Evolutionary conservation across 441 rosid genomes (phyloP), one percentile per base, ranked within the genome.

Genomic region (Erodium texanum): DNA sequence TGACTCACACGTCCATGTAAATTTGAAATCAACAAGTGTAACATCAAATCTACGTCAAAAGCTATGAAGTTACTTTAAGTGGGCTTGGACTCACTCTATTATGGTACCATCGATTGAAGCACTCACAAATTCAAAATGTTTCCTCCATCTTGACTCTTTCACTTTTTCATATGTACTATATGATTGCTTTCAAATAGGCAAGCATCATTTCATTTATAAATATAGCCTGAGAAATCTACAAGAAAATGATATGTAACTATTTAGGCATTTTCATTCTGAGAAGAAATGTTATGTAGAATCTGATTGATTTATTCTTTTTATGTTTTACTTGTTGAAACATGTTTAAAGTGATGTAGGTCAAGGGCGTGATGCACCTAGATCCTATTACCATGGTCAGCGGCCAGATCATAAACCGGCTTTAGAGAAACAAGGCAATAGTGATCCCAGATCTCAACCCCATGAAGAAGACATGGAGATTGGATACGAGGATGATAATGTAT

Each of bases 311-410:
- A 34, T 52, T 18, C 5, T 52, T 18, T 52, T 52, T 19, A 18
- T 2, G 4, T 18, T 12, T 11, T 65, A 34, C 50, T 34, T 65
- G 23, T 18, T 36, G 19, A 18, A 34, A 65, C 67, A 36, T 34
- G 52, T 16, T 11, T 64, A 5, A 66, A 34, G 68, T 77, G 71
- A 71, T 82, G 67, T 71, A 91, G 97, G 90, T 79, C 93, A 85
- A 82, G 88, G 85, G 0, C 75, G 79, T 70, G 96, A 87, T 76
- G 78, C 83, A 22, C 78, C 92, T 38, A 83, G 86, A 78, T 70
- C 88, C 15, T 87, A 80, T 75, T 86, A 83, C 77, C 89, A 78
- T 32, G 83, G 88, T 41, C 87, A 82, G 75, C 78, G 80, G 73
- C 76, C 70, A 65, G 93, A 91, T 73, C 75, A 69, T 54, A 82